Conservation (phyloP, 2,329 filamentous ascomycete genomes). For the Clarireedia hainanense region DNA sequence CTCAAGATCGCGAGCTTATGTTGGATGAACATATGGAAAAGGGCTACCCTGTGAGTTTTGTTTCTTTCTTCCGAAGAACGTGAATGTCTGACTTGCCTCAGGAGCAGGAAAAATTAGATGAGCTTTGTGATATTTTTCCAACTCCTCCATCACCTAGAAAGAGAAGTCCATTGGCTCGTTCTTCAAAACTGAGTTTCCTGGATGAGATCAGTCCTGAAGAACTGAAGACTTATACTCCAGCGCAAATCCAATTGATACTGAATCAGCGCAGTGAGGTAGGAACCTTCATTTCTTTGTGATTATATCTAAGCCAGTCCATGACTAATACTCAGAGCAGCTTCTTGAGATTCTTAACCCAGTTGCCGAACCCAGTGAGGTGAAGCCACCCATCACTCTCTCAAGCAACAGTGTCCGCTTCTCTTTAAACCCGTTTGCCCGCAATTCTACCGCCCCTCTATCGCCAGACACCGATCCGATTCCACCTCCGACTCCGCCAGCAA, state of each 20-base stretch:
- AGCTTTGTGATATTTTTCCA: constrained; percentile 19
- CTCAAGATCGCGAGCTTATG: constrained; percentile 49
- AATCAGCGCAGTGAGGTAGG: constrained; percentile 43
- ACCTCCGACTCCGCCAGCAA: neutral
- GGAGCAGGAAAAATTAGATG: constrained; percentile 19
- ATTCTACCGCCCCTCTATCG: neutral
- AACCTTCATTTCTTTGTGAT: neutral
- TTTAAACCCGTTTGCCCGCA: constrained; percentile 1
- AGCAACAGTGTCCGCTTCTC: neutral
- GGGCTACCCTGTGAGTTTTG: constrained; percentile 23
- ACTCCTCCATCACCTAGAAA: constrained; percentile 15
- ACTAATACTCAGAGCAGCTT: neutral
- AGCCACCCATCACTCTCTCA: neutral
- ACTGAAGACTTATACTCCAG: constrained; percentile 37
- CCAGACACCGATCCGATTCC: neutral
- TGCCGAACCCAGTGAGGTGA: neutral
- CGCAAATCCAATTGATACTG: constrained; percentile 41
- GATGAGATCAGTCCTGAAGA: constrained; percentile 36
- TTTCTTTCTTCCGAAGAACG: constrained; percentile 16
- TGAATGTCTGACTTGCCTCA: constrained; percentile 11
- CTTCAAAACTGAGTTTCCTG: constrained; percentile 20
- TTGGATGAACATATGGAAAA: constrained; percentile 32
- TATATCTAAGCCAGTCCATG: neutral
- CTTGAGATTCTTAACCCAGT: neutral
- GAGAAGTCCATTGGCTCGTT: constrained; percentile 20